Evolutionary conservation across 2,329 filamentous ascomycete genomes (phyloP), one percentile per base, ranked within the genome.

Genomic region (Aspergillus sp.): DNA sequence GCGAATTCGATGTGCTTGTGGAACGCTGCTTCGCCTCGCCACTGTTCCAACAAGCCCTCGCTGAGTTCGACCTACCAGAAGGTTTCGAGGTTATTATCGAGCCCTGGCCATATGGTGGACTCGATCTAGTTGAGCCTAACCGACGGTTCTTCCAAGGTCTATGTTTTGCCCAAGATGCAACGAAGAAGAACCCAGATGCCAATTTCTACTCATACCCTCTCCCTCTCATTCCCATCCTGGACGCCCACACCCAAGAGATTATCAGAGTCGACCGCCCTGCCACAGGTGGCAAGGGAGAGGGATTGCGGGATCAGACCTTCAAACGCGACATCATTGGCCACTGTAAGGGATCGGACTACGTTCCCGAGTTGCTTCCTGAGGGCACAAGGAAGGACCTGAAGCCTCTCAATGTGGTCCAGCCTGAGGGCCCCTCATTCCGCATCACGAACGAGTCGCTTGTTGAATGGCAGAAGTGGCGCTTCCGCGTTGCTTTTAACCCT

Each of bases 331-430:
- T 79, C 19, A 82, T 86, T 50, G 75, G 76, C 14, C 82, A 85
- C 64, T 84, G 82, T 68, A 74, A 74, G 35, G 68, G 74, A 5
- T 77, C 78, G 0, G 83, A 86, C 60, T 86, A 85, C 62, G 66
- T 78, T 1, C 77, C 77, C 1, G 76, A 79, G 66, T 73, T 87
- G 2, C 73, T 86, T 9, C 62, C 69, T 0, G 63, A 70, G 3
- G 71, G 72, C 3, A 71, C 69, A 6, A 77, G 85, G 12, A 73
- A 78, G 44, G 84, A 84, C 55, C 68, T 86, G 27, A 91, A 90
- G 73, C 88, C 89, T 5, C 82, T 92, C 67, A 84, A 90, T 64
- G 86, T 93, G 46, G 80, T 85, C 1, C 90, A 93, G 62, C 85
- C 85, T 0, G 84, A 90, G 31, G 88, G 88, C 0, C 82, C 87